Conservation (phyloP, 768 basidiomycete species). For the Collybiopsis confluens region DNA sequence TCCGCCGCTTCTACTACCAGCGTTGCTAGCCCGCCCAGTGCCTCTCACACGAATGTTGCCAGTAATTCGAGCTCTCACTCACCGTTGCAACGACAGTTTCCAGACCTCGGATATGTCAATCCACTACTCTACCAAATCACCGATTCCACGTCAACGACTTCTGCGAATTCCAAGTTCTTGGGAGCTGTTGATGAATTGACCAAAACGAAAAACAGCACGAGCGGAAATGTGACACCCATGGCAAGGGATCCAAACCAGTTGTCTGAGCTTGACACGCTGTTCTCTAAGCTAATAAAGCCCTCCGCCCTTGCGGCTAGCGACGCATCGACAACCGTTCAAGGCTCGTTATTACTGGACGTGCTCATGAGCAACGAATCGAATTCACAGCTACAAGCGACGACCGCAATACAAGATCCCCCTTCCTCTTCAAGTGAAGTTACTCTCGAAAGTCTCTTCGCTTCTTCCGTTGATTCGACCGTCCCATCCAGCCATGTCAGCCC, state of each 20-base stretch:
- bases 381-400: background rate
- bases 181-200: background rate
- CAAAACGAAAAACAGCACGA: background rate
- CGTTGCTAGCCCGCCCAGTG: background rate
- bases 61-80: background rate
- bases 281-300: conserved; percentile 31
- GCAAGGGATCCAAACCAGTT: conserved; percentile 5
- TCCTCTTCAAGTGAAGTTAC: background rate
- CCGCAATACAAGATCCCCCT: background rate
- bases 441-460: conserved; percentile 4
- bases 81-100: background rate
- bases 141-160: background rate
- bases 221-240: conserved; percentile 2
- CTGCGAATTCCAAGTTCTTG: background rate
- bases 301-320: background rate
- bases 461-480: background rate
- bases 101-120: background rate
- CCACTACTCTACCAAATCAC: background rate
- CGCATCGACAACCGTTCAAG: background rate
- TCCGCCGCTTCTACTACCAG: conserved; percentile 7
- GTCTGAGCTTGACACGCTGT: conserved; percentile 45
- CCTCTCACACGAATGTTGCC: conserved; percentile 5
- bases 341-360: background rate
- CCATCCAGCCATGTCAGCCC: no score
- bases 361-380: background rate